phyloP scores from a whole-genome alignment of 768 basidiomycete genomes.

The Russula sp. region DNA sequence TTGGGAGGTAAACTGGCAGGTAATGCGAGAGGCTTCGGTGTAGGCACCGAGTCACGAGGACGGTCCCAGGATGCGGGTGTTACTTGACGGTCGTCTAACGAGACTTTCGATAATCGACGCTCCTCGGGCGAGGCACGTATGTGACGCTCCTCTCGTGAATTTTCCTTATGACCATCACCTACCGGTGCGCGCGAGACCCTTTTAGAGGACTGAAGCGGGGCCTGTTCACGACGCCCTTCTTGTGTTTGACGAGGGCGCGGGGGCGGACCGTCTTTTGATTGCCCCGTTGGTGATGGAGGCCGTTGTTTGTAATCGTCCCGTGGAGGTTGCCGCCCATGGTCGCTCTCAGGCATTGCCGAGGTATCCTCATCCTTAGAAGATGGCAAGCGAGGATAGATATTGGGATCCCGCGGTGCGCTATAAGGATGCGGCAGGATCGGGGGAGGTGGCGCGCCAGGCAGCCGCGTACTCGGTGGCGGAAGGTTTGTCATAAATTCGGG shows the following conservation, averaged over 20 bases:
- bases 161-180: conserved; percentile 6
- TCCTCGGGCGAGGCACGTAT: not conserved
- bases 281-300: not conserved
- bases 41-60: conserved; percentile 2
- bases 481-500: conserved; percentile 12
- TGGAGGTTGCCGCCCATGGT: not conserved
- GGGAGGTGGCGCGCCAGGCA: conserved; percentile 18
- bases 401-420: not conserved
- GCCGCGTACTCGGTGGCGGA: conserved; percentile 16
- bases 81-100: not conserved
- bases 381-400: not conserved
- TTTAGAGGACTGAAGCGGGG: not conserved
- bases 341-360: not conserved
- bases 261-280: not conserved
- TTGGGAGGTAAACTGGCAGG: conserved; percentile 18
- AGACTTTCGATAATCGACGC: not conserved
- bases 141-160: not conserved
- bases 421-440: conserved; percentile 1
- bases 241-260: not conserved
- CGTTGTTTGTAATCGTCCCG: not conserved
- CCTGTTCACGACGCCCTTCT: conserved; percentile 3
- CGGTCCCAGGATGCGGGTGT: conserved; percentile 18
- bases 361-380: conserved; percentile 1
- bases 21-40: conserved; percentile 6
- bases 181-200: not conserved